Evolutionary conservation across 441 rosid species (phyloP), one percentile per base, ranked within the genome.

Genomic region (Raphanus hybrid): DNA sequence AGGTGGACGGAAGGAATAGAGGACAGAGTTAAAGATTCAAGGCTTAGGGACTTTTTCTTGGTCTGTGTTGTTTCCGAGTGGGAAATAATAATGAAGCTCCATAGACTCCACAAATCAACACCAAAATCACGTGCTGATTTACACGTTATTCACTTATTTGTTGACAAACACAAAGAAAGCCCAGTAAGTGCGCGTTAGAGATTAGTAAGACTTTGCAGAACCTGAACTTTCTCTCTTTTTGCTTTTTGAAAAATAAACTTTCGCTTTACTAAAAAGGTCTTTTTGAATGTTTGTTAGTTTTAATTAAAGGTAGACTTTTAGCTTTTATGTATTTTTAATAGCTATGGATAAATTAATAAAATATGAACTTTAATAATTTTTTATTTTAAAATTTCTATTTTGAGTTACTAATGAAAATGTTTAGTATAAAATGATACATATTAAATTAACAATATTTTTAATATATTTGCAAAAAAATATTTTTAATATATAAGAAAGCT

Each of bases 41-140:
- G 61, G 29, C 61, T 62, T 14, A 62, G 8, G 4, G 37, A 34
- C 3, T 29, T 73, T 48, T 62, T 63, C 67, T 39, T 32, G 35
- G 50, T 63, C 52, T 0, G 64, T 16, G 39, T 52, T 64, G 64
- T 64, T 52, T 64, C 70, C 70, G 39, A 73, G 76, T 64, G 64
- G 39, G 64, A 3, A 64, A 58, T 58, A 58, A 20, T 43, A 11
- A 43, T 18, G 27, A 55, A 55, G 45, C 1, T 34, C 32, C 48
- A 9, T 15, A 63, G 15, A 60, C 26, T 45, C 60, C 34, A 73
- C 11, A 50, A 32, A 5, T n/a, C 63, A 64, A 64, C 70, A 64
- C 64, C 2, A 41, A 39, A 57, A 74, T 10, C 71, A 74, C 45
- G 59, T 74, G 78, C 59, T 57, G 59, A 11, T 14, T 34, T 54